Percentiles rank a stretch among this genome's conserved stretches.
These are phyloP conservation scores for Podospora bellae-mahoneyi DNA, from an alignment of 495 filamentous ascomycete genomes.

Conservation along the genomic window DNA sequence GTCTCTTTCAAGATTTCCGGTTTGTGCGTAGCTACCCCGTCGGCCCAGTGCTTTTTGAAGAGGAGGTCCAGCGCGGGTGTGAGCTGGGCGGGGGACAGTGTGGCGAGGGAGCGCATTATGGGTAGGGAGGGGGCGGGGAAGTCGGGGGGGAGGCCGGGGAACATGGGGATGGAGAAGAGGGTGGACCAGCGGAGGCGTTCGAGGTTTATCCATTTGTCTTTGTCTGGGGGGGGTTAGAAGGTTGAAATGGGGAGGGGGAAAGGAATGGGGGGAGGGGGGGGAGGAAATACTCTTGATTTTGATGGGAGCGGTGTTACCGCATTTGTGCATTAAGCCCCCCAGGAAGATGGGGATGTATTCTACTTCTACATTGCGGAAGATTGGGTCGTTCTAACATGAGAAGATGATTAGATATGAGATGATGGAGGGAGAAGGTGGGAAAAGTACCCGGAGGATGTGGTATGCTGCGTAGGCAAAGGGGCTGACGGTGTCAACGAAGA, in stretches of 20 bases:
- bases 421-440: neutral
- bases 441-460: conserved; percentile 54
- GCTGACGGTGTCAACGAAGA: conserved; percentile 67
- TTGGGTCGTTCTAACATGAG: conserved; percentile 52
- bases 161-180: conserved; percentile 59
- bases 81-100: conserved; percentile 41
- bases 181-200: conserved; percentile 62
- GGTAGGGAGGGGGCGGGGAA: conserved; percentile 59
- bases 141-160: conserved; percentile 43
- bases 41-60: conserved; percentile 58
- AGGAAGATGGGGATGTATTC: conserved; percentile 67
- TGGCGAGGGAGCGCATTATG: conserved; percentile 50
- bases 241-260: neutral
- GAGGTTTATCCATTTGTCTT: conserved; percentile 58
- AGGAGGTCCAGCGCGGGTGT: conserved; percentile 46
- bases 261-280: neutral
- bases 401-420: neutral
- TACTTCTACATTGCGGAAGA: conserved; percentile 58
- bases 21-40: conserved; percentile 46
- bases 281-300: conserved; percentile 59
- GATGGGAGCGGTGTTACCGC: conserved; percentile 61
- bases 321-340: conserved; percentile 64
- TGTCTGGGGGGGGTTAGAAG: conserved; percentile 48
- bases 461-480: conserved; percentile 71
- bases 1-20: conserved; percentile 48